phyloP scores from a whole-genome alignment of 1,284 basidiomycete genomes.

The Abortiporus biennis region DNA sequence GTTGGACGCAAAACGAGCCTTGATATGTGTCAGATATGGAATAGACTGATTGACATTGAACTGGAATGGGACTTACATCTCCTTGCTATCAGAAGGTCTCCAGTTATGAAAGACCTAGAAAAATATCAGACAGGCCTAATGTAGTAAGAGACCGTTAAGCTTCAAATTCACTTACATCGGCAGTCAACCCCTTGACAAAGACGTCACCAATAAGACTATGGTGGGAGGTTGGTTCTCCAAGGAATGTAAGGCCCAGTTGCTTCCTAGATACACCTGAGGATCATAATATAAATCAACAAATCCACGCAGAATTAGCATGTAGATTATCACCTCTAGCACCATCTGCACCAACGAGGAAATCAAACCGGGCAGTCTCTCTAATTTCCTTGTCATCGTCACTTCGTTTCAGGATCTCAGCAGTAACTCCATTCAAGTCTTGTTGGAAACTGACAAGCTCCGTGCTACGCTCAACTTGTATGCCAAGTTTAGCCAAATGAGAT shows the following conservation, averaged over 20 bases:
- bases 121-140: too few relatives aligned
- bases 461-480: conserved; percentile 23
- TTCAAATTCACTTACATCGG: too few relatives aligned
- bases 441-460: conserved; percentile 22
- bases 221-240: conserved; percentile 24
- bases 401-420: conserved; percentile 11
- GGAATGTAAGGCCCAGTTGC: conserved; percentile 22
- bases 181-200: conserved; percentile 20
- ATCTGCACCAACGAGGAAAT: conserved; percentile 30
- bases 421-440: conserved; percentile 21
- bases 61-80: too few relatives aligned
- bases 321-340: conserved; percentile 34
- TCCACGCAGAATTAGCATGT: background rate
- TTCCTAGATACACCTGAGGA: conserved; percentile 23
- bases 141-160: too few relatives aligned
- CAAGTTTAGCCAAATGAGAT: conserved; percentile 19
- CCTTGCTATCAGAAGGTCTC: too few relatives aligned
- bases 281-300: background rate
- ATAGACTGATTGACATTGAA: too few relatives aligned
- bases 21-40: too few relatives aligned
- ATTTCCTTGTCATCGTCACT: conserved; percentile 5
- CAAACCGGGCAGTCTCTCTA: conserved; percentile 12
- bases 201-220: conserved; percentile 26
- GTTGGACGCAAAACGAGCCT: background rate
- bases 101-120: too few relatives aligned